Evolutionary conservation across 805 yeast genomes (phyloP), one percentile per base, ranked within the genome.

Genomic region (Candida glaebosa): DNA sequence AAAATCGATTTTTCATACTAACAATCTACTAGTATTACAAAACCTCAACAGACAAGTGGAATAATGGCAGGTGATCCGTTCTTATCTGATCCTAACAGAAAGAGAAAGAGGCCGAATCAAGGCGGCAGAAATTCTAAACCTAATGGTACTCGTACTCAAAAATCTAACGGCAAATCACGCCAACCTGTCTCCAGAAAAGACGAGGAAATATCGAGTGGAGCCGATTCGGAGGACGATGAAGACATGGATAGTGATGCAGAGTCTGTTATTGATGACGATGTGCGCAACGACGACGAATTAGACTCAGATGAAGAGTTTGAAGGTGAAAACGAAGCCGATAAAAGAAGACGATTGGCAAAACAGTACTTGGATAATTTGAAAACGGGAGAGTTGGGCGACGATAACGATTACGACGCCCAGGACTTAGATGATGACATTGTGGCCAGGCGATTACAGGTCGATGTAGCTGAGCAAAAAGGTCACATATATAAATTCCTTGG

Each of bases 301-400:
- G 78, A 76, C 12, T 80, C 84, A 10, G 91, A 84, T 24, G 93
- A 82, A 50, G 95, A 84, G 51, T 79, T 81, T 49, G 79, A 69
- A 12, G 74, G 72, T 14, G 98, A 91, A 62, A 78, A 79, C 37
- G 95, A 90, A 6, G 95, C 96, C 0, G 99, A 93, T 56, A 89
- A 87, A 63, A 79, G 99, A 63, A 79, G 99, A 65, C 73, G 98
- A 56, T 73, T 93, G 45, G 98, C 98, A 14, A 89, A 89, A 62
- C 93, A 90, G 62, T 93, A 93, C 61, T 69, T 93, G 47, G 89
- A 84, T 35, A 85, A 84, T 55, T 66, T 93, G 54, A 80, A 85
- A 58, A 65, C 69, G 3, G 87, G 84, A 46, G 67, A 63, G 43
- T 30, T 57, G 20, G 76, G 69, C 41, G 80, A 75, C 38, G 48